Evolutionary conservation across 192 early-diverging fungal genomes (phyloP).

Genomic region (Nowakowskiella sp.): DNA sequence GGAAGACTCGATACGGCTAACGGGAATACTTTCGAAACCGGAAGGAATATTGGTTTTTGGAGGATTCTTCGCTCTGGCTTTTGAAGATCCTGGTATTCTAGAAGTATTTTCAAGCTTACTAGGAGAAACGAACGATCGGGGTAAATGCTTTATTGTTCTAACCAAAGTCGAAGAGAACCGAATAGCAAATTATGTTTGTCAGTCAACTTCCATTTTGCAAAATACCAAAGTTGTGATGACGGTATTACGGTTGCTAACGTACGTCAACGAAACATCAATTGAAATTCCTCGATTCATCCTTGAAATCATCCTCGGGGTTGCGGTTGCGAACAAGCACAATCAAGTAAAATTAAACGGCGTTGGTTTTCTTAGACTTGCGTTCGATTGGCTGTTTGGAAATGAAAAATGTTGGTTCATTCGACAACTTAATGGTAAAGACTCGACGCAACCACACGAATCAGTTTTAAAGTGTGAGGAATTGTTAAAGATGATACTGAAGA

Average conservation of each 20-base stretch:
- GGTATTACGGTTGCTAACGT: slow-evolving; percentile 6
- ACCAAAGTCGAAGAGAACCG: too few species aligned
- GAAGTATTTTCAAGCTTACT: not conserved
- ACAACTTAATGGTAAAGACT: too few species aligned
- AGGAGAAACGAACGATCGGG: too few species aligned
- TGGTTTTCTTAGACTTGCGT: slow-evolving; percentile 8
- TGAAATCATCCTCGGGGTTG: not conserved
- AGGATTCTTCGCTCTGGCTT: slow-evolving; percentile 47
- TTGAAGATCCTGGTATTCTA: slow-evolving; percentile 28
- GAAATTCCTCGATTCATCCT: slow-evolving; percentile 1
- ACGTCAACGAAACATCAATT: not conserved
- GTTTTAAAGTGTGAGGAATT: too few species aligned
- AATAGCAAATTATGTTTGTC: too few species aligned
- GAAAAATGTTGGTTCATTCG: slow-evolving; percentile 1
- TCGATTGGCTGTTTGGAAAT: slow-evolving; percentile 13
- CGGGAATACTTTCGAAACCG: slow-evolving; percentile 35
- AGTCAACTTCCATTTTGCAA: not conserved
- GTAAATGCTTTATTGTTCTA: too few species aligned
- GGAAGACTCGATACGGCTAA: slow-evolving; percentile 50
- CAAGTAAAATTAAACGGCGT: slow-evolving; percentile 11
- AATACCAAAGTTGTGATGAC: slow-evolving; percentile 1
- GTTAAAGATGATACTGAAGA: slow-evolving; percentile 26
- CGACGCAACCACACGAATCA: too few species aligned
- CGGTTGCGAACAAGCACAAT: slow-evolving; percentile 8
- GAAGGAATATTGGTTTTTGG: slow-evolving; percentile 41